These are phyloP conservation scores for Pleurotus djamor DNA, from an alignment of 768 basidiomycete genomes.

Conservation along the genomic window DNA sequence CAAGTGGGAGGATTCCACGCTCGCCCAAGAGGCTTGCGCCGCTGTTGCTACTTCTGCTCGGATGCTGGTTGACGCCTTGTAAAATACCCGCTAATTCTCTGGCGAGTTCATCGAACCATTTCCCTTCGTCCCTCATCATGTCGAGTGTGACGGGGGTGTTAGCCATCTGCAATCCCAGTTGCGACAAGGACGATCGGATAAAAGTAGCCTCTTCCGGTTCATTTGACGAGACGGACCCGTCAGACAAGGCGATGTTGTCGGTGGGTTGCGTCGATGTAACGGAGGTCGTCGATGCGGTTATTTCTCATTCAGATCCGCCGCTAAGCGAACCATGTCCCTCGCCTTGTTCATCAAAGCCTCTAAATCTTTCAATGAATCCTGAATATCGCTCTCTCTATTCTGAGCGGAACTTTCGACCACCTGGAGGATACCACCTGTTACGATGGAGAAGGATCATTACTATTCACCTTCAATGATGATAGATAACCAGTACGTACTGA, in stretches of 20 bases:
- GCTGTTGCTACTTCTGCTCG: not conserved
- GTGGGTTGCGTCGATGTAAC: slow-evolving; percentile 4
- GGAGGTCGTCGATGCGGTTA: slow-evolving; percentile 45
- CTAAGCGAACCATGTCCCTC: slow-evolving; percentile 88
- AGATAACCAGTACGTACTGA: slow-evolving; percentile 35
- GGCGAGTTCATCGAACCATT: slow-evolving; percentile 80
- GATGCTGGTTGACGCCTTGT: slow-evolving; percentile 30
- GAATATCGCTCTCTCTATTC: slow-evolving; percentile 62
- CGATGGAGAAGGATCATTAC: slow-evolving; percentile 3
- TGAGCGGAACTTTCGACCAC: slow-evolving; percentile 69
- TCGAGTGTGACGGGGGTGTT: slow-evolving; percentile 85
- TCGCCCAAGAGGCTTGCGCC: slow-evolving; percentile 67
- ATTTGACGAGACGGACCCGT: slow-evolving; percentile 29
- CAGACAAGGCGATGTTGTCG: slow-evolving; percentile 11
- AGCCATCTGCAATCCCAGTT: slow-evolving; percentile 78
- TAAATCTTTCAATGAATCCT: slow-evolving; percentile 79
- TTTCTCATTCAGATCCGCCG: slow-evolving; percentile 83
- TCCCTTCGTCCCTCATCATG: slow-evolving; percentile 80
- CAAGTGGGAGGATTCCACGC: slow-evolving; percentile 80
- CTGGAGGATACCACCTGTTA: slow-evolving; percentile 77
- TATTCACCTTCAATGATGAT: not conserved
- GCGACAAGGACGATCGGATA: slow-evolving; percentile 85
- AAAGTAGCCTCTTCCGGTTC: slow-evolving; percentile 86
- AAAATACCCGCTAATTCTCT: slow-evolving; percentile 79
- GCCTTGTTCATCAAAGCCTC: slow-evolving; percentile 91